Conservation (phyloP, 805 yeast species). For the Yarrowia sp. region DNA sequence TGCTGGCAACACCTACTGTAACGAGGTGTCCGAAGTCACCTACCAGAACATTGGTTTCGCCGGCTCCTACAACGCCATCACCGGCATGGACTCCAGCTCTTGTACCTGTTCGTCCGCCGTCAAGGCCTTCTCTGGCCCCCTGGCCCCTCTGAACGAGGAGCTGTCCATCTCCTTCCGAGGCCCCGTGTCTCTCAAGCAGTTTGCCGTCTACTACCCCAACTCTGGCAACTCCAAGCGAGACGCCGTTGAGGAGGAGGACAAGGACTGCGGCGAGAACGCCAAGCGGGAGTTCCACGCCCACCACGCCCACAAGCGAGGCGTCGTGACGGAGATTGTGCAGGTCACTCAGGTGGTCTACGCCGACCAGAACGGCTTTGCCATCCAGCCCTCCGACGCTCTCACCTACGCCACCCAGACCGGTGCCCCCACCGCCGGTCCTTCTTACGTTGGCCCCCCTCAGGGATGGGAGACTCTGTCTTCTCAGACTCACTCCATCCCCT, state of each 20-base stretch:
- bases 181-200: slow-evolving; percentile 77
- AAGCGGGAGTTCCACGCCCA: slow-evolving; percentile 51
- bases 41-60: slow-evolving; percentile 81
- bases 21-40: slow-evolving; percentile 67
- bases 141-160: slow-evolving; percentile 86
- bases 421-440: slow-evolving; percentile 41
- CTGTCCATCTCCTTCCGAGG: slow-evolving; percentile 90
- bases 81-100: slow-evolving; percentile 68
- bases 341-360: slow-evolving; percentile 56
- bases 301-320: slow-evolving; percentile 63
- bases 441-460: slow-evolving; percentile 23
- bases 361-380: slow-evolving; percentile 35
- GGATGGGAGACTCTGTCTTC: slow-evolving; percentile 42
- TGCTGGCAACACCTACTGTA: slow-evolving; percentile 86
- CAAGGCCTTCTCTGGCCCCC: slow-evolving; percentile 67
- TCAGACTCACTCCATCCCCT: slow-evolving; percentile 45
- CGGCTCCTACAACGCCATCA: slow-evolving; percentile 82
- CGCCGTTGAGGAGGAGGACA: slow-evolving; percentile 42
- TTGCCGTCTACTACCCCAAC: slow-evolving; percentile 80
- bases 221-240: slow-evolving; percentile 64
- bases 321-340: slow-evolving; percentile 78
- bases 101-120: slow-evolving; percentile 69
- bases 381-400: slow-evolving; percentile 40
- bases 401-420: slow-evolving; percentile 42
- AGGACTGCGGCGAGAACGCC: slow-evolving; percentile 42